These are phyloP conservation scores for Penicillium occitanis DNA, from an alignment of 2,329 filamentous ascomycete species.

Conservation along the genomic window DNA sequence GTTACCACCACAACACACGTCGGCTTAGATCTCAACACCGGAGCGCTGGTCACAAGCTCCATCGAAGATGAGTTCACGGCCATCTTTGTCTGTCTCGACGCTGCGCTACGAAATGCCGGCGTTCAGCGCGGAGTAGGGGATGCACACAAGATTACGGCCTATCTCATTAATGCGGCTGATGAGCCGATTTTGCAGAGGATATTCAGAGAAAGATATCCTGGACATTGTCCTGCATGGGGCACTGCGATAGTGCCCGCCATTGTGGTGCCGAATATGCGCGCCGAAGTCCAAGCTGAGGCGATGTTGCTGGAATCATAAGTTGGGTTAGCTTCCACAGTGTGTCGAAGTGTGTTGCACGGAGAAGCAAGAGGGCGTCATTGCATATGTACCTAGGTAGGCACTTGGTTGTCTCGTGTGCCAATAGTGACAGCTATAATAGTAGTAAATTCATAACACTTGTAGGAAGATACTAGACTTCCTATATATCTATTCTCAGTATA, in stretches of 20 bases:
- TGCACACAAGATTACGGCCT: slow-evolving; percentile 7
- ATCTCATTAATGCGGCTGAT: slow-evolving; percentile 2
- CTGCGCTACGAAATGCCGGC: slow-evolving; percentile 22
- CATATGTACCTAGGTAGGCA: neutral
- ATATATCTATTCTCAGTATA: too few species aligned
- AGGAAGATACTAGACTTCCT: too few species aligned
- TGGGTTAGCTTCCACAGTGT: neutral
- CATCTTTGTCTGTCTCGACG: slow-evolving; percentile 24
- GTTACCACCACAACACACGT: slow-evolving; percentile 6
- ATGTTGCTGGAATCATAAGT: neutral
- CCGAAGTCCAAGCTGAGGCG: slow-evolving; percentile 5
- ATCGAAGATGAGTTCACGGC: slow-evolving; percentile 21
- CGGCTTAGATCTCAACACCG: slow-evolving; percentile 8
- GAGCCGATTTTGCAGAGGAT: slow-evolving; percentile 1
- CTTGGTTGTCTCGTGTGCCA: neutral
- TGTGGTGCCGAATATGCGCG: neutral
- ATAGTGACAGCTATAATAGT: too few species aligned
- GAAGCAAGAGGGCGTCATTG: neutral
- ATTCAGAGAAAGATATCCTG: neutral
- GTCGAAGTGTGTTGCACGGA: neutral
- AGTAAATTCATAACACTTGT: too few species aligned
- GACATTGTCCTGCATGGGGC: neutral
- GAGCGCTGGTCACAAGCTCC: slow-evolving; percentile 4
- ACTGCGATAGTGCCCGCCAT: slow-evolving; percentile 1
- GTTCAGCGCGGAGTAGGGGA: neutral